phyloP scores from a whole-genome alignment of 495 filamentous ascomycete genomes.

The Sabuloglossum arenarium region DNA sequence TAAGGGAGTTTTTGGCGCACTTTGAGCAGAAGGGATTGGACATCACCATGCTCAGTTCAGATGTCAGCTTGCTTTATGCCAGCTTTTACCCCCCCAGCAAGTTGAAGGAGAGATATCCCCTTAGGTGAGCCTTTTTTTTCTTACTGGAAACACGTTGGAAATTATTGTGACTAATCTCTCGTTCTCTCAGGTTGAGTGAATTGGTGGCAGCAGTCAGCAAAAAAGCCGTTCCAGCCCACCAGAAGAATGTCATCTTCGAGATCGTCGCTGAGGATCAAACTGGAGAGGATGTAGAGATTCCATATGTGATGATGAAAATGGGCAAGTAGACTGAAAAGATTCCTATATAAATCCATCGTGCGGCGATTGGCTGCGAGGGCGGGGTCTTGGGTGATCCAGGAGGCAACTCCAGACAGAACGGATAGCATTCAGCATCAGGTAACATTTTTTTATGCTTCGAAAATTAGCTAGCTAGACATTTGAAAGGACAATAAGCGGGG shows the following conservation, averaged over 20 bases:
- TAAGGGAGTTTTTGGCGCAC: slow-evolving; percentile 61
- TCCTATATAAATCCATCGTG: not conserved
- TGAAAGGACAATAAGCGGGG: not conserved
- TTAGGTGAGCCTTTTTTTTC: slow-evolving; percentile 32
- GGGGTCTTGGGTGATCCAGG: no score
- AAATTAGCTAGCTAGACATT: not conserved
- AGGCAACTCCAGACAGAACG: no score
- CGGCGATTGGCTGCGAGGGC: not conserved
- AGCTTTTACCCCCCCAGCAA: slow-evolving; percentile 83
- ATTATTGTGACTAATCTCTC: not conserved
- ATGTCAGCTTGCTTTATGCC: slow-evolving; percentile 89
- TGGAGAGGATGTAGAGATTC: slow-evolving; percentile 91
- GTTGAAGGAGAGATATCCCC: slow-evolving; percentile 55
- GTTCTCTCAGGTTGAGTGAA: slow-evolving; percentile 44
- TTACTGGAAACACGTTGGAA: not conserved
- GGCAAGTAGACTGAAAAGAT: slow-evolving; percentile 1
- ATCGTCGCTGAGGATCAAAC: slow-evolving; percentile 77
- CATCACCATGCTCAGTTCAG: slow-evolving; percentile 87
- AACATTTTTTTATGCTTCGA: no score
- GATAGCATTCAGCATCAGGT: not conserved
- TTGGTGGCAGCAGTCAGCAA: slow-evolving; percentile 77
- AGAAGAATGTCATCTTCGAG: slow-evolving; percentile 92
- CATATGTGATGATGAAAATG: slow-evolving; percentile 82
- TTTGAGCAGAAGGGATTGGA: slow-evolving; percentile 63
- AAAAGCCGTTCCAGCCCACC: slow-evolving; percentile 76